Evolutionary conservation across 805 yeast species (phyloP), one percentile per base, ranked within the genome.

Genomic region (Ogataea glucozyma): DNA sequence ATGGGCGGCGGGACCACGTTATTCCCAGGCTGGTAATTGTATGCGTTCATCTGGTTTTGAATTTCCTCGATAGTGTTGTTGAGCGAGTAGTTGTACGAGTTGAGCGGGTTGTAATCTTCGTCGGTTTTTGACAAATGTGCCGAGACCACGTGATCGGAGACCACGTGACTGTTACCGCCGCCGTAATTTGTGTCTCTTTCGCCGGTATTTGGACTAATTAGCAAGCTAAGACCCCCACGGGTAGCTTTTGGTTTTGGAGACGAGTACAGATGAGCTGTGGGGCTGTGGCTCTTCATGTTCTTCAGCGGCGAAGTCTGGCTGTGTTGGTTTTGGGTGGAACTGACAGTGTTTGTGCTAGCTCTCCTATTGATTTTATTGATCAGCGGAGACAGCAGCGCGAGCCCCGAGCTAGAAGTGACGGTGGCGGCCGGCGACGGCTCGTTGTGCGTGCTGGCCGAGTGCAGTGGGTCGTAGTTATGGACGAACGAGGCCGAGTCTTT

Each of bases 1-100:
- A 38, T 38, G 16, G 43, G 41, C 12, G 31, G 38, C 4, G 36
- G 38, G 16, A 32, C 38, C 26, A 19, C 17, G 13, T 31, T 32
- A 31, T 22, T 18, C 7, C 30, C 31, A 13, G 46, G 45, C 21
- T 29, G 44, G 21, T 43, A 36, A 17, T 41, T 42, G 27, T 51
- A 49, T 6, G 43, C 43, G 26, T 47, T 53, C 48, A 61, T 41
- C 46, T 62, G 67, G 40, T 59, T 52, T 33, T 61, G 64, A 18
- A 62, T 61, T 40, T 62, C 66, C 43, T 58, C 65, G 14, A 62
- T 51, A 2, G 66, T 62, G 40, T 62, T 62, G 37, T 54, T 59
- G 33, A 61, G 35, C 0, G 65, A 60, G 42, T 61, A 62, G 35
- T 62, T 62, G 46, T 54, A 62, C 1, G 61, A 52, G 35, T 62